These are phyloP conservation scores for Populus pruinosa DNA, from an alignment of 345 rosid species.

Conservation along the genomic window DNA sequence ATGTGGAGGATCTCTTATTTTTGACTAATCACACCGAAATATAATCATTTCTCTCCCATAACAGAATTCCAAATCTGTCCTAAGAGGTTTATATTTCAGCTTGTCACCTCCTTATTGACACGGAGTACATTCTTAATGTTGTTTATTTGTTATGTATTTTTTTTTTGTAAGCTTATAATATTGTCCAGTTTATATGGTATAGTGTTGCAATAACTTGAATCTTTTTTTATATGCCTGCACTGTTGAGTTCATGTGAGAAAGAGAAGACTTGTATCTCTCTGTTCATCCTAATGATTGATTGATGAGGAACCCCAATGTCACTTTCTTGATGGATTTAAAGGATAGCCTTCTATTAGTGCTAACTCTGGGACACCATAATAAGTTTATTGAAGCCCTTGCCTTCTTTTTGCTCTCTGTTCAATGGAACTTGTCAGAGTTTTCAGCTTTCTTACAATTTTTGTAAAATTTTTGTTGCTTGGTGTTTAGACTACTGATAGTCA, in stretches of 20 bases:
- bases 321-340: not conserved
- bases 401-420: not conserved
- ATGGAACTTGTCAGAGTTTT: not conserved
- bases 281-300: not conserved
- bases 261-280: not conserved
- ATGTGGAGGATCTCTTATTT: not conserved
- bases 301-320: not conserved
- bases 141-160: not conserved
- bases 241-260: not conserved
- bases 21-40: not conserved
- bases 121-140: not conserved
- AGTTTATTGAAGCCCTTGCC: not conserved
- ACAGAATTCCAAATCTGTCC: not conserved
- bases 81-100: not conserved
- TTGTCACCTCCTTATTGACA: not conserved
- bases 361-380: not conserved
- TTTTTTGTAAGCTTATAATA: not conserved
- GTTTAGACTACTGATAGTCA: not conserved
- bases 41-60: not conserved
- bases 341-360: not conserved
- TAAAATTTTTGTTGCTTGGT: not conserved
- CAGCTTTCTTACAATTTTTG: not conserved
- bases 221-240: not conserved
- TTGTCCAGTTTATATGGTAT: not conserved
- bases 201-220: not conserved